Evolutionary conservation across 257 asterid genomes (phyloP), one percentile per base, ranked within the genome.

Genomic region (Scutellaria barbata): DNA sequence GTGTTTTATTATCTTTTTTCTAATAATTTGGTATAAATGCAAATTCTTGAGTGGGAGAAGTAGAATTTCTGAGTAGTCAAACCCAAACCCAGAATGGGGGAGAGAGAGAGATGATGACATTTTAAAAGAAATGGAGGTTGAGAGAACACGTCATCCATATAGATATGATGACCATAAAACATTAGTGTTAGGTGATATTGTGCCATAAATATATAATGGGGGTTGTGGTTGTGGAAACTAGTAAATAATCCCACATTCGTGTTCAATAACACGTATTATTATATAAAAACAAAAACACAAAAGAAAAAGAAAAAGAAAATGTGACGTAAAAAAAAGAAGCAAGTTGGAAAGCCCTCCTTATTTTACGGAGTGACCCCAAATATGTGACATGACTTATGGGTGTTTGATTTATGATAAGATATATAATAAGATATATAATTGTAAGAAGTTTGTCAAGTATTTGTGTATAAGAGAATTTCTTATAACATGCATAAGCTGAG

Each of bases 111-210:
- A 20, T 1, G 25, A 20, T 20, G 25, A 22, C 25, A 22, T 22
- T 4, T 4, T 9, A 6, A 74, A 74, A 47, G 48, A 59, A 59
- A 48, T 30, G 74, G 70, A 75, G 50, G 69, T 39, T 39, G 58
- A 68, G 48, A 46, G 62, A 66, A 59, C 79, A 66, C 79, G 79
- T 74, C 56, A 43, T 56, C 30, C 61, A 25, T 17, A 35, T 54
- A 41, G 12, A 30, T 0, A 11, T 13, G 65, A 63, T 39, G 10
- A 4, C 50, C 72, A 73, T 41, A 22, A 33, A 14, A 43, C 17
- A 8, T 58, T 47, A 57, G 59, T 70, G 60, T 30, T 30, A 1
- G 59, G 35, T 70, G 58, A 57, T 30, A 30, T 30, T 14, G 63
- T 56, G 56, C 53, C 17, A 56, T 57, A 30, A 30, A 2, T 30